Evolutionary conservation across 2,329 filamentous ascomycete species (phyloP), one percentile per base, ranked within the genome.

Genomic region (Drechslerella coelobrocha): DNA sequence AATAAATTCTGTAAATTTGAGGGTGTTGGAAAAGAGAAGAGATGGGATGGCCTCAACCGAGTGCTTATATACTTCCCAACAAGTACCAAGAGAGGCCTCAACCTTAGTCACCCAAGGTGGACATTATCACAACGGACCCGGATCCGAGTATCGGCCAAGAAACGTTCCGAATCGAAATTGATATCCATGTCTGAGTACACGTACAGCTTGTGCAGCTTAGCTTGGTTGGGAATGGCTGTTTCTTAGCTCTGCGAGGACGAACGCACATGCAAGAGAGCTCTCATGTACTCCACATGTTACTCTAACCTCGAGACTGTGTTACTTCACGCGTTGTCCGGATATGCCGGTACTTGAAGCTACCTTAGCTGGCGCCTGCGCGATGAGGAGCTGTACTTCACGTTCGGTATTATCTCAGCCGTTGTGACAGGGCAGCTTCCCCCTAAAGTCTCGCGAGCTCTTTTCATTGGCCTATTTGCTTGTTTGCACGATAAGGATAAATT

Each of bases 21-120:
- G 17, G 12, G 34, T 39, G 34, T 39, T 39, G 12, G 34, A n/a
- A 10, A 14, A 39, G 34, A 14, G 34, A 39, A 39, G 34, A 39
- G 34, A 5, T 14, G 34, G 17, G 34, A 10, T 39, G 34, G 34
- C 12, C 34, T n/a, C 34, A 39, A 39, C 34, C 34, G 34, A 39
- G n/a, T 39, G 34, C 34, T 39, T 39, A 39, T 14, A 39, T 39
- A 39, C 34, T 39, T 39, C 34, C 17, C 34, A 39, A 39, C 34
- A 39, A 39, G 34, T 39, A 39, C 34, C 12, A n/a, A 39, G 17
- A 39, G 17, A 10, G 12, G 12, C 12, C 34, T 39, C 34, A 39
- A n/a, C 34, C n/a, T n/a, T 14, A 39, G 17, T 39, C 34, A 10
- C 4, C 34, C 3, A 39, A n/a, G 34, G 34, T 39, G 17, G 34